A percentile compares a stretch with the other conserved stretches of the same genome.
Evolutionary conservation across 2,329 filamentous ascomycete genomes (phyloP).

Genomic region (Trematosphaeria pertusa): DNA sequence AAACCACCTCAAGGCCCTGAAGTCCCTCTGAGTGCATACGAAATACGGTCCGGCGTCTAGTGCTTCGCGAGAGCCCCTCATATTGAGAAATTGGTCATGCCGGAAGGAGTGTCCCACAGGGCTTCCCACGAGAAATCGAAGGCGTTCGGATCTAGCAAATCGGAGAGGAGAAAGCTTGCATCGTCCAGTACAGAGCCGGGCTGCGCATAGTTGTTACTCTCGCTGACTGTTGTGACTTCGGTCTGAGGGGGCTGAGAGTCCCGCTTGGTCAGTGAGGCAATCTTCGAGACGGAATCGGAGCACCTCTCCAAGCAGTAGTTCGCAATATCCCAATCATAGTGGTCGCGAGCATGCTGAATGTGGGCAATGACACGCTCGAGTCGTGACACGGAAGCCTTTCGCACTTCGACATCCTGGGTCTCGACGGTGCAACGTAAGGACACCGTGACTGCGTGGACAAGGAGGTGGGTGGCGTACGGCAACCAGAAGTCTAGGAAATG

Average conservation of each 20-base stretch:
- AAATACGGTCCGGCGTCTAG: too few species aligned
- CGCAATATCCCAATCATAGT: slow-evolving; percentile 63
- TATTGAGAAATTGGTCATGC: slow-evolving; percentile 42
- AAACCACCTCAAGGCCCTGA: neutral
- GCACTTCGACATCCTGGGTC: slow-evolving; percentile 55
- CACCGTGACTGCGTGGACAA: slow-evolving; percentile 62
- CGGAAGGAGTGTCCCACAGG: slow-evolving; percentile 45
- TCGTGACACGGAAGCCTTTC: slow-evolving; percentile 54
- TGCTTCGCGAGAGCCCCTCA: slow-evolving; percentile 11
- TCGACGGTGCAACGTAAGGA: slow-evolving; percentile 60
- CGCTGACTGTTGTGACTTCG: slow-evolving; percentile 19
- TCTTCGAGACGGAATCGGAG: slow-evolving; percentile 44
- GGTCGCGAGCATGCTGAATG: slow-evolving; percentile 55
- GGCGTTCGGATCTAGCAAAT: slow-evolving; percentile 41
- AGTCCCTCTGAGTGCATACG: too few species aligned
- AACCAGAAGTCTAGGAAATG: slow-evolving; percentile 63
- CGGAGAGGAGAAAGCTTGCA: slow-evolving; percentile 34
- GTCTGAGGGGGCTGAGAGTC: slow-evolving; percentile 26
- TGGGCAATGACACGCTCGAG: slow-evolving; percentile 57
- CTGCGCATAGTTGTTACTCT: slow-evolving; percentile 11
- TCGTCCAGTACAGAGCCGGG: slow-evolving; percentile 37
- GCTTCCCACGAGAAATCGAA: slow-evolving; percentile 49
- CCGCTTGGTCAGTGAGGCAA: slow-evolving; percentile 36
- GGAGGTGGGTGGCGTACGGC: slow-evolving; percentile 57
- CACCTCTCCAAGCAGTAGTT: slow-evolving; percentile 60